A percentile compares a stretch with the other conserved stretches of the same genome.
Conservation (phyloP, 2,329 filamentous ascomycete species). For the Zymoseptoria passerinii region DNA sequence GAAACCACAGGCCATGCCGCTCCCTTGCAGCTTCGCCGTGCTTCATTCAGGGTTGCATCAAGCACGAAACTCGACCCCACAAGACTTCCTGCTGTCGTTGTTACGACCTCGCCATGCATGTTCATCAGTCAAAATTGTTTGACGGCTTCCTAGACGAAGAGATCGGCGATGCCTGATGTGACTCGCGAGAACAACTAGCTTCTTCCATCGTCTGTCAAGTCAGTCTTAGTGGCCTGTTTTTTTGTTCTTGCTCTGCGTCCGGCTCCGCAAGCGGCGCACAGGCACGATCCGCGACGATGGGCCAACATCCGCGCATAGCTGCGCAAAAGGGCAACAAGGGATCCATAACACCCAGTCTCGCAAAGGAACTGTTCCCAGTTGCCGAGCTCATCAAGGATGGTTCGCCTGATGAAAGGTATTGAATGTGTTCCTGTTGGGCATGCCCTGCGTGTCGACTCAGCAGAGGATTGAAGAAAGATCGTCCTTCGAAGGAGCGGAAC, state of each 20-base stretch:
- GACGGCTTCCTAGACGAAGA: background rate
- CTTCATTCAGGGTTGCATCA: background rate
- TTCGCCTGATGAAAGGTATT: background rate
- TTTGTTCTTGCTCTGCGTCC: background rate
- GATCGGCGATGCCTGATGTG: background rate
- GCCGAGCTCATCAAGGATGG: background rate
- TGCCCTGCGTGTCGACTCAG: background rate
- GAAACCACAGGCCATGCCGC: background rate
- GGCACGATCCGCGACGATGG: background rate
- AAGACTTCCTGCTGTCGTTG: background rate
- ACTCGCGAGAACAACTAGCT: background rate
- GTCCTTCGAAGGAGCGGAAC: background rate
- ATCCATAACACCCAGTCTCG: background rate
- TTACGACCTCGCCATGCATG: background rate
- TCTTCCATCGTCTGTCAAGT: no score
- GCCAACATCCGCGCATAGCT: background rate
- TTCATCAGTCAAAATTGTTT: background rate
- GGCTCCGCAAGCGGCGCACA: background rate
- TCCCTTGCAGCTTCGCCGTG: background rate
- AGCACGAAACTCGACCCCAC: background rate
- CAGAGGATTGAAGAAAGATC: background rate
- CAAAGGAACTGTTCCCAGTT: background rate
- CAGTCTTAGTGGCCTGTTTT: background rate
- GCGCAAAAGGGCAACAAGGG: background rate
- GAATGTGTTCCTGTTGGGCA: background rate